phyloP scores from a whole-genome alignment of 306 rosid genomes.

The Lupinus albus region DNA sequence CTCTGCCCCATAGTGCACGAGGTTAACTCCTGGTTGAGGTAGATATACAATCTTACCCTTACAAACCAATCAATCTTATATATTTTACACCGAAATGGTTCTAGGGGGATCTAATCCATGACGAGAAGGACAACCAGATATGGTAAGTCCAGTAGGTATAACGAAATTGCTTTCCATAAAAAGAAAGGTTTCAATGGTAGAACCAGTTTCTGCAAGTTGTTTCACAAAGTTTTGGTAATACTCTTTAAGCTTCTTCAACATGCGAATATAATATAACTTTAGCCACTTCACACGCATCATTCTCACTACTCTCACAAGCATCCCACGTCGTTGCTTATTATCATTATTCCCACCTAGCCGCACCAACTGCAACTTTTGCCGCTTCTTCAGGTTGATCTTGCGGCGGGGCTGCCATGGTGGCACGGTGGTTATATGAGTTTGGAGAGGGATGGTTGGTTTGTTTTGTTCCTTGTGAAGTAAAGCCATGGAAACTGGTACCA shows the following conservation, averaged over 20 bases:
- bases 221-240: conserved; percentile 46
- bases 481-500: conserved; percentile 42
- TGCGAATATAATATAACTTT: conserved; percentile 48
- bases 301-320: conserved; percentile 22
- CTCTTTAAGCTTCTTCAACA: conserved; percentile 55
- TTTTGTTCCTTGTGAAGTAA: neutral
- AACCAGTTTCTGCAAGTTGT: conserved; percentile 55
- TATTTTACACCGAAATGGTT: conserved; percentile 34
- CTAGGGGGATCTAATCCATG: conserved; percentile 51
- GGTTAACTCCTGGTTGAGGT: too few relatives aligned
- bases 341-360: conserved; percentile 59
- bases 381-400: conserved; percentile 43
- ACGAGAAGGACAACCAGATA: conserved; percentile 52
- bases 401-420: conserved; percentile 39
- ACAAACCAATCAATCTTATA: too few relatives aligned
- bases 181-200: conserved; percentile 53
- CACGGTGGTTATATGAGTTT: conserved; percentile 1
- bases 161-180: conserved; percentile 68
- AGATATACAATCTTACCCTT: too few relatives aligned
- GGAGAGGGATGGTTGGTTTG: neutral
- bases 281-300: conserved; percentile 59
- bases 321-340: conserved; percentile 47
- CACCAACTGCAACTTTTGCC: conserved; percentile 46
- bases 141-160: conserved; percentile 58
- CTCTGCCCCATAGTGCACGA: too few relatives aligned